Conservation (phyloP, 768 basidiomycete genomes). For the Rhizopogon vesiculosus region DNA sequence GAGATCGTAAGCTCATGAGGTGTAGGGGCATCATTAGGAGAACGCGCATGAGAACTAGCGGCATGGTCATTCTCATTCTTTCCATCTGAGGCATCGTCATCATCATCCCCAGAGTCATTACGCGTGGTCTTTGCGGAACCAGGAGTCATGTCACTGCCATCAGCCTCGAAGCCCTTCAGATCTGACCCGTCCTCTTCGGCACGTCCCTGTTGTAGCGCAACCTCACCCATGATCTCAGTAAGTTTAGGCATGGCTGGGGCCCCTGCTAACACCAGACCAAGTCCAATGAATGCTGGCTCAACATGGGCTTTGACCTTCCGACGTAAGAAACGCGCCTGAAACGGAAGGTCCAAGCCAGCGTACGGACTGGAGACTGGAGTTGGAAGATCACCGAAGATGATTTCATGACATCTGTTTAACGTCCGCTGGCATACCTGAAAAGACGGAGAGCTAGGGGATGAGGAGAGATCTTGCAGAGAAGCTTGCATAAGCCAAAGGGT, state of each 20-base stretch:
- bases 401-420: constrained; percentile 88
- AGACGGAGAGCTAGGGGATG: constrained; percentile 54
- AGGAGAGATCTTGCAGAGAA: constrained; percentile 72
- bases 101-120: constrained; percentile 28
- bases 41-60: constrained; percentile 8
- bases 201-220: constrained; percentile 88
- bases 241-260: constrained; percentile 72
- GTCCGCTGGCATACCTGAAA: constrained; percentile 92
- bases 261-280: constrained; percentile 78
- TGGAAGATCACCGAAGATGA: constrained; percentile 89
- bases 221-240: constrained; percentile 69
- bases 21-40: constrained; percentile 8
- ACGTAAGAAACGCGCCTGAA: constrained; percentile 43
- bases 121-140: constrained; percentile 14
- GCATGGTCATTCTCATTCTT: constrained; percentile 28
- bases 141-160: constrained; percentile 38
- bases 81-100: constrained; percentile 42
- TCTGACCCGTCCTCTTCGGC: constrained; percentile 55
- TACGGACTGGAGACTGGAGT: constrained; percentile 65
- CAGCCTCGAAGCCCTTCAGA: constrained; percentile 43
- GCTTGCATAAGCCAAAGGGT: constrained; percentile 99
- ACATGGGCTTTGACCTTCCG: constrained; percentile 69
- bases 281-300: constrained; percentile 77
- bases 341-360: constrained; percentile 47
- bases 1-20: constrained; percentile 4